Conservation (phyloP, 2,329 filamentous ascomycete species). For the Biscogniauxia mediterranea region DNA sequence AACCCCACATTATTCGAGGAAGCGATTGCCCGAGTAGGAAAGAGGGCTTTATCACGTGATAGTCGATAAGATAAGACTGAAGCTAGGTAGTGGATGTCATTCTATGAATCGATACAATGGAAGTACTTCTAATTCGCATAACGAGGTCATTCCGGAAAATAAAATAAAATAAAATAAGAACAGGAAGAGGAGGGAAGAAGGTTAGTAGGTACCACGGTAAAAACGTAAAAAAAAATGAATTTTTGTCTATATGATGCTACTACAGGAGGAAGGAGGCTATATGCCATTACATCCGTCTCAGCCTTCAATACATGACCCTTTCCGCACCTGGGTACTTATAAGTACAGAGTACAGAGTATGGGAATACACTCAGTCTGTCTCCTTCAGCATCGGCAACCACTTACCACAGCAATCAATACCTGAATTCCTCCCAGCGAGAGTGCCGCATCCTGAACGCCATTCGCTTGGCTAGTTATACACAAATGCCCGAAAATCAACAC, state of each 20-base stretch:
- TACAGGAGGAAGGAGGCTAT: neutral
- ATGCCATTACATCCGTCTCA: no score
- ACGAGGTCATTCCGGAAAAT: no score
- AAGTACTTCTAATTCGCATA: no score
- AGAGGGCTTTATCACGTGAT: neutral
- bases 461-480: conserved; percentile 14
- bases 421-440: neutral
- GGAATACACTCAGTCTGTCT: no score
- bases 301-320: no score
- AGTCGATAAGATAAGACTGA: neutral
- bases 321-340: no score
- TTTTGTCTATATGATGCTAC: neutral
- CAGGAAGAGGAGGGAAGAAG: no score
- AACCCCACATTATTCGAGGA: neutral
- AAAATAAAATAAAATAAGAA: no score
- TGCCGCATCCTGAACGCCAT: conserved; percentile 14
- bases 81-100: neutral
- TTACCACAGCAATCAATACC: neutral
- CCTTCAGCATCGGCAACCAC: no score
- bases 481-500: neutral
- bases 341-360: no score
- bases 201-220: conserved; percentile 2
- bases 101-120: no score
- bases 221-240: neutral
- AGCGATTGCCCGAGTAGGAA: neutral